These are phyloP conservation scores for Arthonia radiata DNA, from an alignment of 495 filamentous ascomycete genomes.

Conservation along the genomic window DNA sequence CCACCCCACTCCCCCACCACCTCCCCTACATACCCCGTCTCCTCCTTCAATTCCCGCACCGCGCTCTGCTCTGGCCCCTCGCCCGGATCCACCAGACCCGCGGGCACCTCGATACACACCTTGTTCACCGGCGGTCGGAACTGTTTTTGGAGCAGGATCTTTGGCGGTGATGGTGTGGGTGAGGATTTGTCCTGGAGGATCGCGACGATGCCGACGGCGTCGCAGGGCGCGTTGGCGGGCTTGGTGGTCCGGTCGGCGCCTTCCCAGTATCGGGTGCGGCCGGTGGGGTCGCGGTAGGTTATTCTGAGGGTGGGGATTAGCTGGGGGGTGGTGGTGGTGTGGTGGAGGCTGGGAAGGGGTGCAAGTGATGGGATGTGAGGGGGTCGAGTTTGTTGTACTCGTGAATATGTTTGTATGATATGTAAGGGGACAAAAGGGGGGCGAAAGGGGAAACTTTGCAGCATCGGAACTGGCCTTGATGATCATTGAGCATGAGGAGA, in stretches of 20 bases:
- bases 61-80: slow-evolving; percentile 61
- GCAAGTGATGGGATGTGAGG: too few species aligned
- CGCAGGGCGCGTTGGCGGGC: slow-evolving; percentile 41
- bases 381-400: too few species aligned
- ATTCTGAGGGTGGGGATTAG: slow-evolving; percentile 19
- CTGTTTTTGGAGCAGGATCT: slow-evolving; percentile 69
- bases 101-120: slow-evolving; percentile 60
- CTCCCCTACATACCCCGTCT: slow-evolving; percentile 70
- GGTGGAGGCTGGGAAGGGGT: too few species aligned
- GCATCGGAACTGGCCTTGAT: too few species aligned
- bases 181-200: slow-evolving; percentile 64
- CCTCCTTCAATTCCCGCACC: slow-evolving; percentile 74
- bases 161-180: slow-evolving; percentile 32
- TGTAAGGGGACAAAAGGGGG: slow-evolving; percentile 2
- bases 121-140: slow-evolving; percentile 66
- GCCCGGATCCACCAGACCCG: slow-evolving; percentile 60
- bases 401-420: too few species aligned
- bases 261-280: slow-evolving; percentile 51
- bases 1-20: slow-evolving; percentile 13
- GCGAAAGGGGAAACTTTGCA: neutral
- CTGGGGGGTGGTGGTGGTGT: too few species aligned
- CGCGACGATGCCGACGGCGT: slow-evolving; percentile 77
- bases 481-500: too few species aligned
- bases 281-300: slow-evolving; percentile 48
- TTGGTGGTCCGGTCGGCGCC: slow-evolving; percentile 52